These are phyloP conservation scores for Chamaenerion angustifolium DNA, from an alignment of 345 rosid species.

Conservation along the genomic window DNA sequence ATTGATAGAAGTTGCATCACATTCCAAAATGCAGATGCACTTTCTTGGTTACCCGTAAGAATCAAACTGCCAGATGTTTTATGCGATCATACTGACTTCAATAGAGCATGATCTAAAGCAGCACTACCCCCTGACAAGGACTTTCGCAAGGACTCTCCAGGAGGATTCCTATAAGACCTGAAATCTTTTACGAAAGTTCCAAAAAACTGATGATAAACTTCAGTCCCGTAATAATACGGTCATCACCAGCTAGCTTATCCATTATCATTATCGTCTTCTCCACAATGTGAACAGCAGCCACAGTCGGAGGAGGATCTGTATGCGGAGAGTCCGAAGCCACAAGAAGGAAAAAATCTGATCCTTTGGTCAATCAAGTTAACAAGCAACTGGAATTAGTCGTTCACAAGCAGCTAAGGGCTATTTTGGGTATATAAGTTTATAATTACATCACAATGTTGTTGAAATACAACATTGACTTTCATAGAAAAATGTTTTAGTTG, in stretches of 20 bases:
- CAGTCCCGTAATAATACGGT: slow-evolving; percentile 60
- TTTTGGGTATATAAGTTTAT: no score
- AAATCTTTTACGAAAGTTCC: slow-evolving; percentile 55
- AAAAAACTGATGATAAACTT: slow-evolving; percentile 71
- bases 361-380: no score
- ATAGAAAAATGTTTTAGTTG: no score
- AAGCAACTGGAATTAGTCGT: no score
- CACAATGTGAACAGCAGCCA: no score
- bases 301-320: no score
- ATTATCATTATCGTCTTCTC: slow-evolving; percentile 54
- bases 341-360: no score
- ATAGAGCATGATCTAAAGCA: slow-evolving; percentile 31
- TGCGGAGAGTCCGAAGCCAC: no score
- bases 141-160: slow-evolving; percentile 36
- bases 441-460: no score
- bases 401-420: no score
- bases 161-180: slow-evolving; percentile 30
- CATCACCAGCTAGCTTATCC: slow-evolving; percentile 62
- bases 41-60: slow-evolving; percentile 60
- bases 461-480: no score
- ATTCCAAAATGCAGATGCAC: slow-evolving; percentile 60
- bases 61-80: slow-evolving; percentile 58
- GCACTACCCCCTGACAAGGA: slow-evolving; percentile 29
- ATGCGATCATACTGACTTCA: slow-evolving; percentile 48
- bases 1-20: slow-evolving; percentile 91